Conservation (phyloP, 768 basidiomycete species). For the Tulasnella calospora region DNA sequence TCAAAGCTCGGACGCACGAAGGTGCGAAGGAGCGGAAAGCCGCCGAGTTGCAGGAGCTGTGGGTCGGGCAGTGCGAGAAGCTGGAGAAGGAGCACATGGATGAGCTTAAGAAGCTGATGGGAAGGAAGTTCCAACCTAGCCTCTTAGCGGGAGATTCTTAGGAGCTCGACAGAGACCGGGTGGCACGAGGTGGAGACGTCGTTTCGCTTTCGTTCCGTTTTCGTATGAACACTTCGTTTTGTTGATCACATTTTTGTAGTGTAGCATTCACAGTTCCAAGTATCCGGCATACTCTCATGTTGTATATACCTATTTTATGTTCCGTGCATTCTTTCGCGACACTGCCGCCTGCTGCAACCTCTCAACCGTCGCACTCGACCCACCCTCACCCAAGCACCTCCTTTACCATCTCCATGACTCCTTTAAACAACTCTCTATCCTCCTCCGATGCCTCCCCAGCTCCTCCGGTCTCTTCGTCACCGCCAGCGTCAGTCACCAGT, state of each 20-base stretch:
- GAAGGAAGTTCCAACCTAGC: slow-evolving; percentile 16
- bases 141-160: neutral
- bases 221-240: no score
- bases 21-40: neutral
- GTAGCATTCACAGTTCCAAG: neutral
- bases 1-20: neutral
- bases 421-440: slow-evolving; percentile 42
- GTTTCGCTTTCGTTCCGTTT: neutral
- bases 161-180: neutral
- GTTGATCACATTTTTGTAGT: neutral
- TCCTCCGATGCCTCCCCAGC: slow-evolving; percentile 31
- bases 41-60: slow-evolving; percentile 14
- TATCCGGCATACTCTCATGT: neutral
- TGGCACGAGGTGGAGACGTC: neutral
- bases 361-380: neutral
- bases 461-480: neutral
- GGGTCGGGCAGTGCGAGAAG: slow-evolving; percentile 16
- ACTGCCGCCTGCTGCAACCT: no score
- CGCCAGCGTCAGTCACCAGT: slow-evolving; percentile 32
- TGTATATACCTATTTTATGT: slow-evolving; percentile 7
- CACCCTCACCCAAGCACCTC: neutral
- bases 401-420: slow-evolving; percentile 44
- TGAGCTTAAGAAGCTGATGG: slow-evolving; percentile 14
- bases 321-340: neutral
- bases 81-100: slow-evolving; percentile 11